Evolutionary conservation across 2,329 filamentous ascomycete species (phyloP), one percentile per base, ranked within the genome.

Genomic region (Intubia oerlemansii): DNA sequence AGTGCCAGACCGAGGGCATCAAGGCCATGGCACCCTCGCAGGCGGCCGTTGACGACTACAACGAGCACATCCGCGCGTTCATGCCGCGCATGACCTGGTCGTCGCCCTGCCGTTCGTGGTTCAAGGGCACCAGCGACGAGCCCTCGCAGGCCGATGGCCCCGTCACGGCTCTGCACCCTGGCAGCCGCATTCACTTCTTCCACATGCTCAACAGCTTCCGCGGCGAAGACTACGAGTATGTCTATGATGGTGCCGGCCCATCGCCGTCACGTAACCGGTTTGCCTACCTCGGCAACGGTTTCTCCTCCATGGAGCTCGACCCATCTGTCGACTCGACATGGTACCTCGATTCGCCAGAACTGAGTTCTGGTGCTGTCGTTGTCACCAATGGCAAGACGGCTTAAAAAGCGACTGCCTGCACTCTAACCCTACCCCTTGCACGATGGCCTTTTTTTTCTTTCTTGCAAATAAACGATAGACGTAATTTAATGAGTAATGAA

Each of bases 61-160:
- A 50, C 34, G 56, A 50, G 41, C 62, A 58, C 43, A 50, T 55
- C 22, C 42, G 47, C 3, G 41, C 48, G 2, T 63, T 64, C 37
- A 63, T 67, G 55, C 59, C 59, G 25, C 54, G 56, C 13, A 63
- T 58, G 1, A 52, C 56, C 3, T 66, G 61, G 54, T 46, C 52
- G 9, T 47, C 52, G 9, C 33, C 42, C 13, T 59, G 58, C 32
- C 47, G 51, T 7, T 61, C 56, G 7, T 65, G 59, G 60, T 66
- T 58, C 42, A 64, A 62, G 42, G 47, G 50, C 19, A 56, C 51
- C 5, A 43, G 37, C 7, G 42, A 41, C 7, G 45, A 54, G 17
- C 16, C 17, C 3, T 42, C 40, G 7, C 45, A 54, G 19, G 58
- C 54, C 0, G 14, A 16, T 51, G 59, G 55, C 0, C 52, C 53